phyloP scores from a whole-genome alignment of 1,139 yeast species.

The Debaryomyces singareniensis region DNA sequence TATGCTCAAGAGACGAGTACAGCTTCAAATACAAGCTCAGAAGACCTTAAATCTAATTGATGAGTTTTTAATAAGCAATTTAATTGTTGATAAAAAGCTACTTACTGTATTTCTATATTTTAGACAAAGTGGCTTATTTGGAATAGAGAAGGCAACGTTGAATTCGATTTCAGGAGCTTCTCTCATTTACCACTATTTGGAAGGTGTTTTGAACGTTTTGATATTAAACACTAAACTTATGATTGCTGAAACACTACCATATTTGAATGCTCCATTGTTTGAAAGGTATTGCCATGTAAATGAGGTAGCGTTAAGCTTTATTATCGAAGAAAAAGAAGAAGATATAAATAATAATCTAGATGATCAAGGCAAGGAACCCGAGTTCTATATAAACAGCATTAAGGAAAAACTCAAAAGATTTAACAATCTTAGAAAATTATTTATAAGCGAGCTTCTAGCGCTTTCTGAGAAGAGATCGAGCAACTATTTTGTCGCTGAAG shows the following conservation, averaged over 20 bases:
- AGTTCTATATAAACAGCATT: neutral
- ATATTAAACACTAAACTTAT: slow-evolving; percentile 23
- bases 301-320: slow-evolving; percentile 20
- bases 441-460: slow-evolving; percentile 36
- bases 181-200: slow-evolving; percentile 1
- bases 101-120: slow-evolving; percentile 25
- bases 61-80: slow-evolving; percentile 29
- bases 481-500: slow-evolving; percentile 26
- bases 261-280: slow-evolving; percentile 31
- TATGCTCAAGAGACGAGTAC: slow-evolving; percentile 22
- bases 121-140: slow-evolving; percentile 26
- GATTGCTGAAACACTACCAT: slow-evolving; percentile 26
- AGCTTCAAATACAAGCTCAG: slow-evolving; percentile 17
- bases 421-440: slow-evolving; percentile 31
- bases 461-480: slow-evolving; percentile 23
- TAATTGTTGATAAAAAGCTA: slow-evolving; percentile 31
- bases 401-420: slow-evolving; percentile 17
- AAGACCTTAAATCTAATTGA: slow-evolving; percentile 19
- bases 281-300: slow-evolving; percentile 39
- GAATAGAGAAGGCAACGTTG: slow-evolving; percentile 10
- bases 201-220: slow-evolving; percentile 16
- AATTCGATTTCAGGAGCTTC: slow-evolving; percentile 1
- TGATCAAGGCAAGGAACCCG: slow-evolving; percentile 2
- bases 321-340: slow-evolving; percentile 10
- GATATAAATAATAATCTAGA: neutral